Evolutionary conservation across 176 grass and related monocot species (phyloP).

Genomic region (Cocos nucifera): DNA sequence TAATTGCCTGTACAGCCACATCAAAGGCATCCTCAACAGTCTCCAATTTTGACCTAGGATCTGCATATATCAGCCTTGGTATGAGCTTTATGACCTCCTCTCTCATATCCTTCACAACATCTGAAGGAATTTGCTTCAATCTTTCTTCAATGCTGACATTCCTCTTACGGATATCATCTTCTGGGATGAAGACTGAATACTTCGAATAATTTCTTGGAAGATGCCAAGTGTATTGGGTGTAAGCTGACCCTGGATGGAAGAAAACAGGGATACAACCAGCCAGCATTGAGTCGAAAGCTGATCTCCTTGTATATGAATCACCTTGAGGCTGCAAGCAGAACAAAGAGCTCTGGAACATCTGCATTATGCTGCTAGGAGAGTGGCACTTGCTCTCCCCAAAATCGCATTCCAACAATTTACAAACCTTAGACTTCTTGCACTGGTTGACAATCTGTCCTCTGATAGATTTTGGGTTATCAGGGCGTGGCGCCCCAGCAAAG

Average conservation of each 20-base stretch:
- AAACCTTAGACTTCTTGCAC: conserved; percentile 61
- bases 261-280: conserved; percentile 97
- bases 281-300: conserved; percentile 86
- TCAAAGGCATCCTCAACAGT: conserved; percentile 85
- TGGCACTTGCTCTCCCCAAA: conserved; percentile 95
- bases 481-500: conserved; percentile 84
- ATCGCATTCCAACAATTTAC: conserved; percentile 85
- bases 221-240: conserved; percentile 91
- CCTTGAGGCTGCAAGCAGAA: conserved; percentile 97
- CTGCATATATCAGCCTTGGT: conserved; percentile 80
- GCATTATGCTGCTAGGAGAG: conserved; percentile 81
- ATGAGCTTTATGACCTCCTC: conserved; percentile 91
- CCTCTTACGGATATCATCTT: conserved; percentile 43
- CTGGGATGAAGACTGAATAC: conserved; percentile 92
- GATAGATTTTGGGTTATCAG: conserved; percentile 77
- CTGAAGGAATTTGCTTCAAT: conserved; percentile 48
- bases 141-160: conserved; percentile 67
- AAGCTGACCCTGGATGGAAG: conserved; percentile 95
- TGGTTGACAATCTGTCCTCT: conserved; percentile 76
- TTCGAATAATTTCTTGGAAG: conserved; percentile 83
- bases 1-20: conserved; percentile 69
- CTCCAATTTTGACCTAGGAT: conserved; percentile 84
- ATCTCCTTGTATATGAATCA: conserved; percentile 89
- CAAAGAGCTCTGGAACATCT: conserved; percentile 93
- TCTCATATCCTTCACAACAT: conserved; percentile 54